Evolutionary conservation across 768 basidiomycete species (phyloP).

Genomic region (Kwoniella botswanensis): DNA sequence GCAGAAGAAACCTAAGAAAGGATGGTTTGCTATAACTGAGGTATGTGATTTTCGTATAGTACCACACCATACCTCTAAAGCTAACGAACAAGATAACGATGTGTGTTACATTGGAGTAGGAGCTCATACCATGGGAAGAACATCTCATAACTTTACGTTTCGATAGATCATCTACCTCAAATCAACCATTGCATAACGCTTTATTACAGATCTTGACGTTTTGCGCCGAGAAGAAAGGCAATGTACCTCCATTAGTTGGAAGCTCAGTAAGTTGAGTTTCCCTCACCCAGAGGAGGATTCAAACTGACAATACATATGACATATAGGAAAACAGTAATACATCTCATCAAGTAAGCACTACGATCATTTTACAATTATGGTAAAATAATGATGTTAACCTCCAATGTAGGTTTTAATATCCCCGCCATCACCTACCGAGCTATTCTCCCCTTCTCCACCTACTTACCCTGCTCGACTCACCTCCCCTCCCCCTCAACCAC

Average conservation of each 20-base stretch:
- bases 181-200: constrained; percentile 22
- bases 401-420: constrained; percentile 41
- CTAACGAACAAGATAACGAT: background rate
- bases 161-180: background rate
- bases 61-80: too few species aligned
- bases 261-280: constrained; percentile 21
- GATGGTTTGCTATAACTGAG: constrained; percentile 55
- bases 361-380: background rate
- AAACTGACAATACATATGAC: background rate
- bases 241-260: constrained; percentile 38
- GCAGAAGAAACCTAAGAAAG: constrained; percentile 46
- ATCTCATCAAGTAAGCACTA: constrained; percentile 27
- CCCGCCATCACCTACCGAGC: constrained; percentile 48
- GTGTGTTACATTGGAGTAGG: constrained; percentile 22
- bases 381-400: background rate
- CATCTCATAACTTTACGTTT: constrained; percentile 45
- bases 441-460: constrained; percentile 46
- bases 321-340: constrained; percentile 30
- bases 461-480: constrained; percentile 32
- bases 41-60: constrained; percentile 22
- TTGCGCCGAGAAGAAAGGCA: constrained; percentile 38
- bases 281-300: background rate
- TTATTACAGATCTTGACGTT: constrained; percentile 42
- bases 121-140: constrained; percentile 54
- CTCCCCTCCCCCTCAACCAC: constrained; percentile 34